phyloP scores from a whole-genome alignment of 345 rosid genomes.

The Eucalyptus polyanthemos region DNA sequence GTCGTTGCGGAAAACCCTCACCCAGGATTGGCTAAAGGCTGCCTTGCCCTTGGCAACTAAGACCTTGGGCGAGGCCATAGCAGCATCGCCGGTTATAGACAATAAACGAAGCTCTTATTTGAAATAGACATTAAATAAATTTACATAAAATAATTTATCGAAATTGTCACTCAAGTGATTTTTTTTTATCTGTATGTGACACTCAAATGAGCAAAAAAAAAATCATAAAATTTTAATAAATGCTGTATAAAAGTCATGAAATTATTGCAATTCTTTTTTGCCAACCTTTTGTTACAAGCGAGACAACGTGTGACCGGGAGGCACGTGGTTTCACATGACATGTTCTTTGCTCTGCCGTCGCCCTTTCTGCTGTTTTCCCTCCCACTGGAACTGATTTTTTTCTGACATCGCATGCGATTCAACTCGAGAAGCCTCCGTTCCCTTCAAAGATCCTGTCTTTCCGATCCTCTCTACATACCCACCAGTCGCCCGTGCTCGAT shows the following conservation, averaged over 20 bases:
- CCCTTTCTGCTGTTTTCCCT: background rate
- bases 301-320: background rate
- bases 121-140: accelerated
- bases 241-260: no score
- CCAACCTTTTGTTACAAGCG: background rate
- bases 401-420: background rate
- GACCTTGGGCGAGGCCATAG: no score
- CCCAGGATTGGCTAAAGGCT: no score
- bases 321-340: background rate
- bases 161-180: no score
- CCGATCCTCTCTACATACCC: background rate
- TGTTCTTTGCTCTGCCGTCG: background rate
- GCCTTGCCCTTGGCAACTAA: no score
- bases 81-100: accelerated
- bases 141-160: no score
- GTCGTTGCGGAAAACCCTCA: accelerated
- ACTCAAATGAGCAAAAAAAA: no score
- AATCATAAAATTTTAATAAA: no score
- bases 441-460: background rate
- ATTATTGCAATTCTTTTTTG: background rate
- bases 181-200: no score
- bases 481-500: background rate
- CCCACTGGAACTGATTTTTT: background rate
- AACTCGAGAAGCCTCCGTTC: background rate
- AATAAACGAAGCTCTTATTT: accelerated